A percentile compares a stretch with the other conserved stretches of the same genome.
Evolutionary conservation across 768 basidiomycete species (phyloP).

Genomic region (Vararia minispora): DNA sequence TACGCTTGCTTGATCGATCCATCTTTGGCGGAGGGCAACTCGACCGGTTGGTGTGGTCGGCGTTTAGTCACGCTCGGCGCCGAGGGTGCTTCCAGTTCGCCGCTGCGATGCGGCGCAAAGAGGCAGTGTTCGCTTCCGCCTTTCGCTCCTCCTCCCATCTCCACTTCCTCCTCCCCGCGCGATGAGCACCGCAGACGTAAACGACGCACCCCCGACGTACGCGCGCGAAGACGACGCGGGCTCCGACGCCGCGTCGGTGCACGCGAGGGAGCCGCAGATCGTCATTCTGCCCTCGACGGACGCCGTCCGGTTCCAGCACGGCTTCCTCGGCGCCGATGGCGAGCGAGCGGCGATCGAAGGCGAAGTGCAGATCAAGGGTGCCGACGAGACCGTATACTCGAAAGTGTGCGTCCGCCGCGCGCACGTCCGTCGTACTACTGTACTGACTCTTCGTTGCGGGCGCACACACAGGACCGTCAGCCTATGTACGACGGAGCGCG

Average conservation of each 20-base stretch:
- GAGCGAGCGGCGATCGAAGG: constrained; percentile 80
- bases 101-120: too few relatives aligned
- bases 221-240: constrained; percentile 3
- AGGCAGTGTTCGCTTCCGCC: too few relatives aligned
- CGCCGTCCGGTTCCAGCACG: constrained; percentile 73
- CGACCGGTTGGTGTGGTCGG: too few relatives aligned
- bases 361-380: constrained; percentile 76
- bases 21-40: too few relatives aligned
- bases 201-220: constrained; percentile 10
- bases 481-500: constrained; percentile 55
- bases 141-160: background rate
- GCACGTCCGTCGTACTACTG: constrained; percentile 7
- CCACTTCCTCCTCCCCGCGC: background rate
- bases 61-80: too few relatives aligned
- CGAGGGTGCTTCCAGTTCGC: too few relatives aligned
- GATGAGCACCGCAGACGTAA: constrained; percentile 4
- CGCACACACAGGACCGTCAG: constrained; percentile 41
- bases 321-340: constrained; percentile 73
- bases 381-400: constrained; percentile 44
- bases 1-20: too few relatives aligned
- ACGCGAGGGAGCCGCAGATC: constrained; percentile 51
- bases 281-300: constrained; percentile 64
- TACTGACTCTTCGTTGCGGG: constrained; percentile 10
- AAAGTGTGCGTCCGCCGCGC: constrained; percentile 49
- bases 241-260: background rate